phyloP scores from a whole-genome alignment of 129 eudicot genomes.

The Escallonia herrerae region DNA sequence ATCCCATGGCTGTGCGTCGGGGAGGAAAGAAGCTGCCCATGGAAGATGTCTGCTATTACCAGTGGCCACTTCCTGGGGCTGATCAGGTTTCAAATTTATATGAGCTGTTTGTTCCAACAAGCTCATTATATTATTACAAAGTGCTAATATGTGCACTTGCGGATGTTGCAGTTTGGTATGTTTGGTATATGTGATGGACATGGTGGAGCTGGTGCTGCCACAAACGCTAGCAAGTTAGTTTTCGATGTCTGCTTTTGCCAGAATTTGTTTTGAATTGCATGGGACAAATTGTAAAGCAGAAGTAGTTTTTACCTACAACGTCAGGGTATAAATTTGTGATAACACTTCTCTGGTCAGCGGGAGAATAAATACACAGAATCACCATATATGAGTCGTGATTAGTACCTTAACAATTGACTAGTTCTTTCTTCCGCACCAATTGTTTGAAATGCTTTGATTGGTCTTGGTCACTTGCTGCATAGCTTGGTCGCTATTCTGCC shows the following conservation, averaged over 20 bases:
- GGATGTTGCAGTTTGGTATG: slow-evolving; percentile 69
- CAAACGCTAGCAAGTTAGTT: slow-evolving; percentile 91
- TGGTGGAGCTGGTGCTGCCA: slow-evolving; percentile 94
- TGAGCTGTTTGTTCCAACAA: neutral
- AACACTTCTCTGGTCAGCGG: no score
- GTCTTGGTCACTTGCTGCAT: no score
- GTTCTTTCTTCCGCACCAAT: no score
- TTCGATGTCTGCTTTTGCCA: neutral
- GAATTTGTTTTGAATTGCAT: neutral
- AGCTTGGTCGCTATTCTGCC: no score
- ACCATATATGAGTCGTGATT: no score
- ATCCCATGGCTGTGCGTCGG: slow-evolving; percentile 85
- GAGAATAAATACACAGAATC: no score
- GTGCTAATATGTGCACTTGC: slow-evolving; percentile 8
- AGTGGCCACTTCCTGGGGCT: slow-evolving; percentile 84
- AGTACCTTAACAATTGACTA: no score
- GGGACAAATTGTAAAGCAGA: no score
- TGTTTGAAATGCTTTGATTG: no score
- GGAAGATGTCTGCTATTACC: slow-evolving; percentile 90
- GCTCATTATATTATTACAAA: slow-evolving; percentile 6
- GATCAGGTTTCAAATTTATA: slow-evolving; percentile 48
- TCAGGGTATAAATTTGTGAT: no score
- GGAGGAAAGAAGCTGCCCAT: slow-evolving; percentile 94
- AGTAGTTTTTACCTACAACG: no score
- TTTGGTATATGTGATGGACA: slow-evolving; percentile 96